phyloP scores from a whole-genome alignment of 345 rosid genomes.

The Sapria himalayana region DNA sequence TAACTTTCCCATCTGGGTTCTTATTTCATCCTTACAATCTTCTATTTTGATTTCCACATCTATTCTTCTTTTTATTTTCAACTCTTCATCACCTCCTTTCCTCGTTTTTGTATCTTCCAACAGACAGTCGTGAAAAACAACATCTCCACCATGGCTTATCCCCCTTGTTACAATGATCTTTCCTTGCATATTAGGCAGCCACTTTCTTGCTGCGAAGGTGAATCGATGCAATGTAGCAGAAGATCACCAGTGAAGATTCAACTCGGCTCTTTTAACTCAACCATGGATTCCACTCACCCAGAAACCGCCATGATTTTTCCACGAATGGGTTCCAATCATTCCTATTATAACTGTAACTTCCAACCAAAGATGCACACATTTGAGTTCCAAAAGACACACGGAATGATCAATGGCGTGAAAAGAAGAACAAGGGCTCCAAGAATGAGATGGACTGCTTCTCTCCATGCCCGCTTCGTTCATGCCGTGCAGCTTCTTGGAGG shows the following conservation, averaged over 20 bases:
- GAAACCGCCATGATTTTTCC: too few relatives aligned
- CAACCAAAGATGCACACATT: constrained; percentile 53
- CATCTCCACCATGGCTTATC: constrained; percentile 23
- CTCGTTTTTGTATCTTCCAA: constrained; percentile 20
- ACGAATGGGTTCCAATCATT: too few relatives aligned
- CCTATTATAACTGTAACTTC: constrained; percentile 19
- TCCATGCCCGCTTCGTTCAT: constrained; percentile 85
- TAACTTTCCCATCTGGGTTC: constrained; percentile 13
- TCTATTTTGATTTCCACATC: constrained; percentile 4
- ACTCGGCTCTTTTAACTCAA: constrained; percentile 37
- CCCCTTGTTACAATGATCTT: too few relatives aligned
- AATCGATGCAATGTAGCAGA: constrained; percentile 9
- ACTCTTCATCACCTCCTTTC: constrained; percentile 6
- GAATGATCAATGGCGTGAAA: constrained; percentile 23
- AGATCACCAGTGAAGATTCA: constrained; percentile 12
- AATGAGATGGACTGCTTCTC: constrained; percentile 96
- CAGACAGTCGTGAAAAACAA: constrained; percentile 16
- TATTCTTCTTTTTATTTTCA: constrained; percentile 2
- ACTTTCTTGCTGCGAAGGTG: constrained; percentile 8
- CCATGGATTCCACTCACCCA: constrained; percentile 47
- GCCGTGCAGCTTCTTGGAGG: constrained; percentile 98
- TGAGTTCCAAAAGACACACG: constrained; percentile 56
- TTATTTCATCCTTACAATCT: constrained; percentile 6
- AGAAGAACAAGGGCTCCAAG: constrained; percentile 80
- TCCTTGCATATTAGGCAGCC: constrained; percentile 86